These are phyloP conservation scores for Mortierella claussenii DNA, from an alignment of 192 early-diverging fungal species.

Conservation along the genomic window DNA sequence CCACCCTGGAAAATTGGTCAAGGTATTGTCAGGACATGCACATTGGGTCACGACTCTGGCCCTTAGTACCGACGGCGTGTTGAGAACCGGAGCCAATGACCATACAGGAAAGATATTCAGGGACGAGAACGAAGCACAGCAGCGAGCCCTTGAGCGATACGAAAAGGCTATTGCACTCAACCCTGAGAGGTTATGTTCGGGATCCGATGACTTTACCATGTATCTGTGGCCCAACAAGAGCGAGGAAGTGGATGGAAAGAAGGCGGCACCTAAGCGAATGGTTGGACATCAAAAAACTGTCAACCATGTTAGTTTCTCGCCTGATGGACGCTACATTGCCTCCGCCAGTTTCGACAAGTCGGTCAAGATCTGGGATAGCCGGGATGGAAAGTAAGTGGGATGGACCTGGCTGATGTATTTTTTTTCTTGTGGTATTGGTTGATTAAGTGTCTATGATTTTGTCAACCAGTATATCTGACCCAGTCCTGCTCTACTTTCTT, in stretches of 20 bases:
- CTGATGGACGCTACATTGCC: conserved; percentile 89
- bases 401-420: no score
- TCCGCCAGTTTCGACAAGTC: conserved; percentile 97
- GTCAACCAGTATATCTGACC: conserved; percentile 14
- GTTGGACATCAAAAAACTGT: conserved; percentile 97
- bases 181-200: conserved; percentile 87
- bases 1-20: conserved; percentile 80
- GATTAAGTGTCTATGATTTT: neutral
- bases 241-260: conserved; percentile 76
- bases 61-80: conserved; percentile 88
- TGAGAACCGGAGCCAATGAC: conserved; percentile 92
- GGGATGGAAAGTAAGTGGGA: conserved; percentile 77
- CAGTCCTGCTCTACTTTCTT: neutral
- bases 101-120: conserved; percentile 75
- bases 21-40: conserved; percentile 89
- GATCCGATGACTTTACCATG: conserved; percentile 98
- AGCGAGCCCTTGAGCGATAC: conserved; percentile 83
- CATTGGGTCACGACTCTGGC: conserved; percentile 98
- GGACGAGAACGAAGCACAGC: conserved; percentile 74
- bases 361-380: conserved; percentile 97
- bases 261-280: conserved; percentile 79
- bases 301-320: conserved; percentile 94
- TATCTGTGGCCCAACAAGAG: conserved; percentile 81
- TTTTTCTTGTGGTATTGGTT: neutral
- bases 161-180: conserved; percentile 70